Evolutionary conservation across 139 green algal species (phyloP).

Genomic region (Coccomyxa sp.): DNA sequence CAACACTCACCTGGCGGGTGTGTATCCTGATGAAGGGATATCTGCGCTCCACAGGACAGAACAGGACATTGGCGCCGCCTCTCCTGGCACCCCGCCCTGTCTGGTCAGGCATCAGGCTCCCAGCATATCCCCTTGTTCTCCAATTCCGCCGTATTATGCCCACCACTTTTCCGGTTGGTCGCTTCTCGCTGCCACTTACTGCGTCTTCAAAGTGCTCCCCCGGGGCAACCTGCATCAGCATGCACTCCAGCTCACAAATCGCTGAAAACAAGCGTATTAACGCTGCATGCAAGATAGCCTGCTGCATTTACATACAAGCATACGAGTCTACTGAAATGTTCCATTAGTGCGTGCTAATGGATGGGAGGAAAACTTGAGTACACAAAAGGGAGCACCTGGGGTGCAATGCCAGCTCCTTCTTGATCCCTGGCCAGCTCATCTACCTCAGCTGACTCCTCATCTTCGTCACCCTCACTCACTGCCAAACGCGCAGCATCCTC

Average conservation of each 20-base stretch:
- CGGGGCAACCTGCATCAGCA: conserved; percentile 40
- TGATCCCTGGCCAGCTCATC: conserved; percentile 1
- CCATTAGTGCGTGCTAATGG: too few species aligned
- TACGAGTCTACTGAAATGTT: too few species aligned
- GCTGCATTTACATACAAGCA: not conserved
- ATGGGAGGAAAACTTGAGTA: too few species aligned
- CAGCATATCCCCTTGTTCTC: conserved; percentile 64
- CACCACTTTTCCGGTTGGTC: conserved; percentile 70
- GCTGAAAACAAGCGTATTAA: too few species aligned
- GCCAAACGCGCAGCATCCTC: conserved; percentile 72
- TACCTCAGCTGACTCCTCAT: conserved; percentile 23
- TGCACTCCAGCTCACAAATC: too few species aligned
- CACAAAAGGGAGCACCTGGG: not conserved
- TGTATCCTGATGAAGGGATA: conserved; percentile 81
- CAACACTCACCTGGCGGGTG: conserved; percentile 65
- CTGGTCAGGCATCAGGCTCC: conserved; percentile 17
- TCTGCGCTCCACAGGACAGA: conserved; percentile 71
- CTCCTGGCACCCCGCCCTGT: not conserved
- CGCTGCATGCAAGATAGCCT: too few species aligned
- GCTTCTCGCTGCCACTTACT: conserved; percentile 7
- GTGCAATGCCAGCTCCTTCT: not conserved
- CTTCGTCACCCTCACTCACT: conserved; percentile 56
- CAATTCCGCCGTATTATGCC: conserved; percentile 77
- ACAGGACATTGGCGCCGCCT: conserved; percentile 47
- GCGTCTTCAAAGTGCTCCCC: conserved; percentile 45